Percentiles rank a stretch among this genome's conserved stretches.
Evolutionary conservation across 306 rosid genomes (phyloP).

Genomic region (Vicia villosa): DNA sequence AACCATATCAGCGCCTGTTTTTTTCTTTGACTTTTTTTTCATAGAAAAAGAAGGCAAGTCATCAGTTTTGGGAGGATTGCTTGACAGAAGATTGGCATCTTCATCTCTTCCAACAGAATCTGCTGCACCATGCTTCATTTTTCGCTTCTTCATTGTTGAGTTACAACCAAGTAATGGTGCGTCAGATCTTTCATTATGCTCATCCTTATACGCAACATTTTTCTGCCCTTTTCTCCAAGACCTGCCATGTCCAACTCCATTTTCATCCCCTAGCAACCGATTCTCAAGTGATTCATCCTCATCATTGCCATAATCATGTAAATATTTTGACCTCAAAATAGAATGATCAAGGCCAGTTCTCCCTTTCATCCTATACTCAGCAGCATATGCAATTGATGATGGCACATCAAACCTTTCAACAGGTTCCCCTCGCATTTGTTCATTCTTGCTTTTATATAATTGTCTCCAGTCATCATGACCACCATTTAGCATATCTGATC

Average conservation of each 20-base stretch:
- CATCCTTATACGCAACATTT: slow-evolving; percentile 45
- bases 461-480: slow-evolving; percentile 56
- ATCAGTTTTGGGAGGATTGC: slow-evolving; percentile 40
- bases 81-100: slow-evolving; percentile 50
- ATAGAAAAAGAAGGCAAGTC: slow-evolving; percentile 49
- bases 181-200: slow-evolving; percentile 59
- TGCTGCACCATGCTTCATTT: slow-evolving; percentile 54
- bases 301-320: slow-evolving; percentile 51
- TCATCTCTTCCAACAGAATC: slow-evolving; percentile 55
- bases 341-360: slow-evolving; percentile 50
- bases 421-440: slow-evolving; percentile 52
- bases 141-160: slow-evolving; percentile 63
- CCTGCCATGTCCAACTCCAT: slow-evolving; percentile 55
- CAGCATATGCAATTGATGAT: slow-evolving; percentile 44
- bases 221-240: slow-evolving; percentile 57
- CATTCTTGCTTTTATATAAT: slow-evolving; percentile 57
- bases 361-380: slow-evolving; percentile 62
- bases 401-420: slow-evolving; percentile 52
- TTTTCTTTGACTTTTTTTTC: slow-evolving; percentile 75
- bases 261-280: slow-evolving; percentile 50
- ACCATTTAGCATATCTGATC: slow-evolving; percentile 51
- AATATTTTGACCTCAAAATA: slow-evolving; percentile 43
- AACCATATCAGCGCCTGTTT: slow-evolving; percentile 57
- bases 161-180: slow-evolving; percentile 74
- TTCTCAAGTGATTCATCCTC: slow-evolving; percentile 62